Conservation (phyloP, 2,329 filamentous ascomycete genomes). For the Fusarium sp. region DNA sequence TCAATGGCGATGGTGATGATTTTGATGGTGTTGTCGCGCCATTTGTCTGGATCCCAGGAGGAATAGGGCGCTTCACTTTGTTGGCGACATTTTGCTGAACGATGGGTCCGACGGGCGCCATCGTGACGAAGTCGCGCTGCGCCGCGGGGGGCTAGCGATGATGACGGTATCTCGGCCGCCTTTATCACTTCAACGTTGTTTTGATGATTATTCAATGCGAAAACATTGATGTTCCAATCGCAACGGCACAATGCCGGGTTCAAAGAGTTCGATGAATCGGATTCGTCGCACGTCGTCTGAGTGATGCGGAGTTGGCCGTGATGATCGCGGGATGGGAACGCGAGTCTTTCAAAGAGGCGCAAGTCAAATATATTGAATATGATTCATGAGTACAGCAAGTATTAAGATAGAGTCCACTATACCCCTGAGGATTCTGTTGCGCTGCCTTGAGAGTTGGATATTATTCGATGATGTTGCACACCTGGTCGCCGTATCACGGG, state of each 20-base stretch:
- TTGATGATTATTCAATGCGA: conserved; percentile 32
- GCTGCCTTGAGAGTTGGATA: conserved; percentile 26
- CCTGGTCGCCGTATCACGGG: conserved; percentile 46
- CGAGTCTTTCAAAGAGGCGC: conserved; percentile 35
- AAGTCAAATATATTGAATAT: conserved; percentile 21
- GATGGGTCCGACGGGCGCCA: conserved; percentile 68
- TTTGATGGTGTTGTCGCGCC: conserved; percentile 65
- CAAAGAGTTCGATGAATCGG: conserved; percentile 12
- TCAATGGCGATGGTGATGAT: conserved; percentile 69
- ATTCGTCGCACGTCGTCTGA: conserved; percentile 41
- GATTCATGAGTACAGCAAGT: conserved; percentile 27
- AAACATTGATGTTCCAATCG: conserved; percentile 40
- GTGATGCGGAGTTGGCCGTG: conserved; percentile 44
- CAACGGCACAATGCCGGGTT: conserved; percentile 32
- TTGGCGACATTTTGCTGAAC: conserved; percentile 57
- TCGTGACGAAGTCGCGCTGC: conserved; percentile 53
- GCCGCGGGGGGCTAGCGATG: conserved; percentile 39
- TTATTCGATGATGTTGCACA: conserved; percentile 41
- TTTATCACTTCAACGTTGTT: conserved; percentile 33
- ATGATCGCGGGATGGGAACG: conserved; percentile 26
- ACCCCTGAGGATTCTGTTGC: conserved; percentile 2
- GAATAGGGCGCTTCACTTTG: conserved; percentile 77
- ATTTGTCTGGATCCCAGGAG: conserved; percentile 75
- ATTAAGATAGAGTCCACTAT: conserved; percentile 2
- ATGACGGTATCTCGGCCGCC: conserved; percentile 25